Evolutionary conservation across 345 rosid genomes (phyloP).

Genomic region (Luvunga scandens): DNA sequence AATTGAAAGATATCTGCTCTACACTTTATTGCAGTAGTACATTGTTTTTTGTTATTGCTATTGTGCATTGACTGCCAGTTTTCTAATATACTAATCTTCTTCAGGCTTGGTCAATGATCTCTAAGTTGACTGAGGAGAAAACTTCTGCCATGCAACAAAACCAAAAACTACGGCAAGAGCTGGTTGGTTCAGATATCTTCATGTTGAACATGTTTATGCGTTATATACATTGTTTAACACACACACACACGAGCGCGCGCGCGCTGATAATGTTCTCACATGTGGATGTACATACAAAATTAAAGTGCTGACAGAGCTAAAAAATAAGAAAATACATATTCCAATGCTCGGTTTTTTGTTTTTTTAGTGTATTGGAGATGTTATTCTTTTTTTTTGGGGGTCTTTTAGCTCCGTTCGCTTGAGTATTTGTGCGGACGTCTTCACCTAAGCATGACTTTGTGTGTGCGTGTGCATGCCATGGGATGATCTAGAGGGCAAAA

Average conservation of each 20-base stretch:
- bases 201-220: not conserved
- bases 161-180: conserved; percentile 58
- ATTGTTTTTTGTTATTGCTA: not conserved
- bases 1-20: not conserved
- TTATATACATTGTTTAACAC: not conserved
- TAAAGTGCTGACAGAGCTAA: too few relatives aligned
- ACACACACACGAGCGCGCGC: too few relatives aligned
- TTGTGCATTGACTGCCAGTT: not conserved
- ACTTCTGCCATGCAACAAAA: conserved; percentile 54
- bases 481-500: not conserved
- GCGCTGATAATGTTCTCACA: not conserved
- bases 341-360: too few relatives aligned
- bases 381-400: too few relatives aligned
- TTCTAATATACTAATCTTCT: conserved; percentile 12
- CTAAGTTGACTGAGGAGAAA: conserved; percentile 78
- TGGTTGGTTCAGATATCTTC: conserved; percentile 42
- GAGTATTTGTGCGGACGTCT: too few relatives aligned
- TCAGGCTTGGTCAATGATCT: conserved; percentile 74
- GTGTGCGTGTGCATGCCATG: too few relatives aligned
- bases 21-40: not conserved
- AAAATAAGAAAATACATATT: too few relatives aligned
- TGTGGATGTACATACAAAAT: too few relatives aligned
- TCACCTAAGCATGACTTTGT: too few relatives aligned
- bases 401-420: too few relatives aligned
- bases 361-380: too few relatives aligned